Evolutionary conservation across 129 eudicot species (phyloP), one percentile per base, ranked within the genome.

Genomic region (Lactuca sativa): DNA sequence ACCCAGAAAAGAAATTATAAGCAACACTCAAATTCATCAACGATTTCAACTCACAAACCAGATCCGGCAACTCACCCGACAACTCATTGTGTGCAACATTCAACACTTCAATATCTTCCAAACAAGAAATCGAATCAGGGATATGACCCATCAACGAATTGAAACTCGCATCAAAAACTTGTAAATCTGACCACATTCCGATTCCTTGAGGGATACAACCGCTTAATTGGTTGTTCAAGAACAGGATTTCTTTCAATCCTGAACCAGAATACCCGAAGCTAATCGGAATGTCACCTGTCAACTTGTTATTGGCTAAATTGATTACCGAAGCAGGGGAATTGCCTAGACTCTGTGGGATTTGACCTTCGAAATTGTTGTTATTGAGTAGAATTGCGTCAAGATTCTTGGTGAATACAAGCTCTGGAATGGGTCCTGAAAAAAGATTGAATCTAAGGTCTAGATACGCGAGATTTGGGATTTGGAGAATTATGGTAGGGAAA

Each of bases 371-470:
- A 14, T 73, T 56, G 69, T 92, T 88, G 74, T 88, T 88, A 56
- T 92, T 92, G 12, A 92, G 83, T 51, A 92, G 80, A 60, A 92
- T 92, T n/a, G 97, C 97, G 64, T 92, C 97, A 14, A 92, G 95
- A 6, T 65, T 78, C 43, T 65, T 86, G 81, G 79, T 76, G 70
- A 92, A 92, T 1, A 92, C 70, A 8, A 80, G 83, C 0, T 84
- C 85, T 7, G 97, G 97, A 55, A 92, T 80, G 57, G 77, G 82
- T 13, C 96, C 97, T 60, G 83, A 77, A 67, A 92, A 92, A 34
- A 34, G 49, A 70, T 92, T 92, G 80, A 60, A 92, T 58, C 97
- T 78, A 78, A 92, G 86, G 88, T 88, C 96, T 54, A 88, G 47
- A 62, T 91, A 91, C 2, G 76, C 36, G 33, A 91, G 93, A 64